Percentiles rank a stretch among this genome's conserved stretches.
Evolutionary conservation across 2,329 filamentous ascomycete genomes (phyloP).

Genomic region (Trichoderma guizhouense): DNA sequence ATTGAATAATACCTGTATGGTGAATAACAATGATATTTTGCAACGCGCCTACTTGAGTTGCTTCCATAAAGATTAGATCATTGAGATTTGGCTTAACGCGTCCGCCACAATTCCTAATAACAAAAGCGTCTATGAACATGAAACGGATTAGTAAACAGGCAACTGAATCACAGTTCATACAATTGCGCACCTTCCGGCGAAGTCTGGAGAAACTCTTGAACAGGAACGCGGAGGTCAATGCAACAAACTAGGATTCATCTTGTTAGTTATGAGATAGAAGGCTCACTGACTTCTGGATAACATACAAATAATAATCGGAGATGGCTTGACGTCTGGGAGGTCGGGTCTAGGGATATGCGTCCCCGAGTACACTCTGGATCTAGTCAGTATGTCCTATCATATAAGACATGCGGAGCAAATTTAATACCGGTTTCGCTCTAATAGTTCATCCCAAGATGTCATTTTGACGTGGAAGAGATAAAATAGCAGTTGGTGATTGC

Average conservation of each 20-base stretch:
- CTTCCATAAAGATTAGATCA: neutral
- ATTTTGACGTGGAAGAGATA: neutral
- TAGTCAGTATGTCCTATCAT: neutral
- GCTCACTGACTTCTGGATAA: neutral
- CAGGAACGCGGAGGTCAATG: neutral
- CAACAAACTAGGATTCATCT: neutral
- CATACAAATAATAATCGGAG: neutral
- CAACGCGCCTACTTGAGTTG: neutral
- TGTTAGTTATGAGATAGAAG: neutral
- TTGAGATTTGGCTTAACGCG: neutral
- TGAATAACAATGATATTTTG: neutral
- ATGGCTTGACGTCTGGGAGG: neutral
- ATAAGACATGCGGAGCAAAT: neutral
- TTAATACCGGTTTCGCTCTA: neutral
- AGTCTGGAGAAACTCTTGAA: neutral
- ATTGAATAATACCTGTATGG: neutral
- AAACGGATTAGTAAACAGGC: neutral
- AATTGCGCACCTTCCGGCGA: neutral
- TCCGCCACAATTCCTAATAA: neutral
- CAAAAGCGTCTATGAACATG: neutral
- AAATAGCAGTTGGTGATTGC: neutral
- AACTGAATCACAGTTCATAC: neutral
- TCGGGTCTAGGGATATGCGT: neutral
- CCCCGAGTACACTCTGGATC: neutral
- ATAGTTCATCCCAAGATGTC: neutral